phyloP scores from a whole-genome alignment of 257 asterid species.

The Primulina tabacum region DNA sequence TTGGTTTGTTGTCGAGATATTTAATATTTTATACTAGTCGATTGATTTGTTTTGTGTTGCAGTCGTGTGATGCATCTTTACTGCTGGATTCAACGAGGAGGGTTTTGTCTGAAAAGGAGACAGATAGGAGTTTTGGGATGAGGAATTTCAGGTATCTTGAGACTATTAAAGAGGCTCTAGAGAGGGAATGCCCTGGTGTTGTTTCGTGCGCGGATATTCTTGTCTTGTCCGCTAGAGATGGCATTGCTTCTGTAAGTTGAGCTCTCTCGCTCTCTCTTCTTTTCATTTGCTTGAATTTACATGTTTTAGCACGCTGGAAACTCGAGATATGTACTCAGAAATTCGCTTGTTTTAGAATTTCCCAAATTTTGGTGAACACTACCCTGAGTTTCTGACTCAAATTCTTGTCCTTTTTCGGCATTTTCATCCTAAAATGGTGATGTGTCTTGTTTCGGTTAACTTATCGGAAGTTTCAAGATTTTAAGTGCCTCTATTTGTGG shows the following conservation, averaged over 20 bases:
- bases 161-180: conserved; percentile 80
- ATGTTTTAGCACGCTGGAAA: not conserved
- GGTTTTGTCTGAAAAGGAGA: conserved; percentile 80
- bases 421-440: not conserved
- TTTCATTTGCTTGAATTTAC: not conserved
- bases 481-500: not conserved
- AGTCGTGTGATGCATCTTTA: conserved; percentile 98
- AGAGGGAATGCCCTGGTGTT: conserved; percentile 94
- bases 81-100: conserved; percentile 92
- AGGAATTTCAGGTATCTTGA: conserved; percentile 91
- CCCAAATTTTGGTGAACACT: not conserved
- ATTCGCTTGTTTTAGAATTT: not conserved
- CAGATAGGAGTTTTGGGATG: conserved; percentile 95
- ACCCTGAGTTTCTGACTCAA: conserved; percentile 8
- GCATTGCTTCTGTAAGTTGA: conserved; percentile 54
- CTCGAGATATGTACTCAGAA: not conserved
- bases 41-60: conserved; percentile 4
- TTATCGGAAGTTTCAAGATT: not conserved
- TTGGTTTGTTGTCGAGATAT: not conserved
- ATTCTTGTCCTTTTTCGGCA: conserved; percentile 10
- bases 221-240: conserved; percentile 92
- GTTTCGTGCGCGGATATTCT: conserved; percentile 94
- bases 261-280: not conserved
- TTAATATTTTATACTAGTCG: not conserved
- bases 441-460: not conserved